Evolutionary conservation across 2,329 filamentous ascomycete species (phyloP).

Genomic region (Curvularia lunata): DNA sequence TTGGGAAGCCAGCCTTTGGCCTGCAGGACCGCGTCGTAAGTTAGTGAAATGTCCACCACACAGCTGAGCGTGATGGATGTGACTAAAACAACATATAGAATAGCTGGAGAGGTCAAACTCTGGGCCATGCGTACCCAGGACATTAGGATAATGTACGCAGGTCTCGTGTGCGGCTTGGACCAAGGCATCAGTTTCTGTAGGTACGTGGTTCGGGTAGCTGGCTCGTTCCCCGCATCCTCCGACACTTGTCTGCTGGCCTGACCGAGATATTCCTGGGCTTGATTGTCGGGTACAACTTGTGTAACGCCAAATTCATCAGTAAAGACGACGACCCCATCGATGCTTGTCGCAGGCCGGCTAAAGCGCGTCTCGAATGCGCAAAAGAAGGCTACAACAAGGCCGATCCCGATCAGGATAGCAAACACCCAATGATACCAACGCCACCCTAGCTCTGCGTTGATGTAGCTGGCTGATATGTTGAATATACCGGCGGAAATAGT

Average conservation of each 20-base stretch:
- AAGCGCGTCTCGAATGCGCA: background rate
- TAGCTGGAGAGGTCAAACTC: background rate
- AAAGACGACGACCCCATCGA: background rate
- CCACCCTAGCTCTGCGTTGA: constrained; percentile 4
- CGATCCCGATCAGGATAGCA: background rate
- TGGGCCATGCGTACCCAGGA: background rate
- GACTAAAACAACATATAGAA: background rate
- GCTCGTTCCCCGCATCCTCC: too few species aligned
- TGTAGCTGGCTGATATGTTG: constrained; percentile 1
- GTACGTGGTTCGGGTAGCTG: too few species aligned
- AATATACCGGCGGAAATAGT: background rate
- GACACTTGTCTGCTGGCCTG: too few species aligned
- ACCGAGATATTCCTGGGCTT: background rate
- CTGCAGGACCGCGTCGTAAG: constrained; percentile 1
- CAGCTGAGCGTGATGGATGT: background rate
- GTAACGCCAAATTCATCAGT: background rate
- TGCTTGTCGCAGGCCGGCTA: background rate
- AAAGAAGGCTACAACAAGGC: background rate
- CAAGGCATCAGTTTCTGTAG: background rate
- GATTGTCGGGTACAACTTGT: background rate
- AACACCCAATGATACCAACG: constrained; percentile 8
- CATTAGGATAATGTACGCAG: background rate
- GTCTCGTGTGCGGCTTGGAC: background rate
- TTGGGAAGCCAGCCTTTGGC: background rate
- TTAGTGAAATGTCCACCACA: constrained; percentile 4